Base-by-base conservation (phyloP, 148 eudicot species). In the Rhododendron simsii region DNA sequence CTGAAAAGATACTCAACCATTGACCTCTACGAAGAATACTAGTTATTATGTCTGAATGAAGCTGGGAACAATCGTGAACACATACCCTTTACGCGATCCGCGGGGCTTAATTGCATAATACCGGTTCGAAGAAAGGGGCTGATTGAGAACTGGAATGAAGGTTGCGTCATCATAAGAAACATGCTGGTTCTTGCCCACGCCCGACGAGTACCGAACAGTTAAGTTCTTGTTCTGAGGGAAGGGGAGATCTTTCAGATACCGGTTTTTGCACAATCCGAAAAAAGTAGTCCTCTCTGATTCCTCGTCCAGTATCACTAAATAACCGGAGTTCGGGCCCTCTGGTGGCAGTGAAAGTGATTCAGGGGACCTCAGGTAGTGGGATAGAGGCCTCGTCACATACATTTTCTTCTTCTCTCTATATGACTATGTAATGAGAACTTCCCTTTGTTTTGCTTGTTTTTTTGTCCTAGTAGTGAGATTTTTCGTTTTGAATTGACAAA, bases 381-480 rank as follows among this genome's bases (percentile, higher is more conserved):
- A 92, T 20, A 92, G 90, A 35, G 90, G 91, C 88, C 94, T 91
- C 28, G 95, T 91, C 10, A 91, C 53, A 90, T 91, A 94, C 95
- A 94, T 93, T 28, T 30, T 69, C 37, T 69, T 28, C 8, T 21
- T 5, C 10, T 8, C 12, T n/a, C 71, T 65, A 2, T 65, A 2
- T 2, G 39, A 37, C 39, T 37, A n/a, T n/a, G n/a, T n/a, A n/a
- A n/a, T n/a, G 28, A 41, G 44, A 41, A 41, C 44, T 41, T 41
- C 44, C 44, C 44, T 41, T 41, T 41, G 44, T 41, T 41, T 41
- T 41, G 44, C 44, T 41, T 37, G 39, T 37, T 39, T 39, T 30
- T 30, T 30, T 39, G 44, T 41, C n/a, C n/a, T 7, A 1, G n/a
- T n/a, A 41, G 45, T 5, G 45, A 6, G 45, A 41, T 41, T 41